Evolutionary conservation across 495 filamentous ascomycete species (phyloP), one percentile per base, ranked within the genome.

Genomic region (Amniculicola lignicola): DNA sequence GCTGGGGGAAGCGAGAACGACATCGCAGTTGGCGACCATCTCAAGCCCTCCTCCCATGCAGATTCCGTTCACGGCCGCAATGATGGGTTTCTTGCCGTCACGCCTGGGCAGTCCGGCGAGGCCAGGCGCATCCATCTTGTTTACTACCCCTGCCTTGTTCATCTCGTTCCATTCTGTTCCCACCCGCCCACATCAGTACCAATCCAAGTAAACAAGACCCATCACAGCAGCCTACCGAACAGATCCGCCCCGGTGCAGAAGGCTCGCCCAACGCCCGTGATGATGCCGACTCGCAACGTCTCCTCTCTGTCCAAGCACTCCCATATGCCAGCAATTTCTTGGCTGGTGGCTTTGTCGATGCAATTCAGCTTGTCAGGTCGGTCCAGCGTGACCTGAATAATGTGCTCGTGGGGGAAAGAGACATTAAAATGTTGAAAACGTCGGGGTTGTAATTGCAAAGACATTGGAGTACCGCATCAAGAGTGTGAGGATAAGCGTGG

Each of bases 11-110:
- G 61, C 61, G n/a, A 64, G 41, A 6, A 61, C 51, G 7, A 64
- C 10, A 52, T 64, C 61, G 24, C 57, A 60, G 27, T 64, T 64
- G 22, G 53, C 40, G 6, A 40, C 44, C 23, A 61, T 40, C 51
- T 64, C 61, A 9, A n/a, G 31, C 7, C 61, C 61, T 3, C 57
- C 61, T 11, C 61, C 61, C 55, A 54, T 49, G n/a, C 51, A 41
- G 1, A 56, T 44, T n/a, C 61, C 61, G 29, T 64, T 64, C 2
- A 64, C 57, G 2, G 61, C 61, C 5, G 57, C 61, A 16, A 64
- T 59, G 3, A 64, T 39, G 10, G 57, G 61, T 37, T 64, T 64
- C 51, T 56, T 55, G 0, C 61, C 61, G 4, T 40, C n/a, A 11
- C 61, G 27, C 18, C 61, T 38, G 15, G 29, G 44, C 19, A 64